Base-by-base conservation (phyloP, 352 stramenopile genomes). In the Globisporangium abappressorium region DNA sequence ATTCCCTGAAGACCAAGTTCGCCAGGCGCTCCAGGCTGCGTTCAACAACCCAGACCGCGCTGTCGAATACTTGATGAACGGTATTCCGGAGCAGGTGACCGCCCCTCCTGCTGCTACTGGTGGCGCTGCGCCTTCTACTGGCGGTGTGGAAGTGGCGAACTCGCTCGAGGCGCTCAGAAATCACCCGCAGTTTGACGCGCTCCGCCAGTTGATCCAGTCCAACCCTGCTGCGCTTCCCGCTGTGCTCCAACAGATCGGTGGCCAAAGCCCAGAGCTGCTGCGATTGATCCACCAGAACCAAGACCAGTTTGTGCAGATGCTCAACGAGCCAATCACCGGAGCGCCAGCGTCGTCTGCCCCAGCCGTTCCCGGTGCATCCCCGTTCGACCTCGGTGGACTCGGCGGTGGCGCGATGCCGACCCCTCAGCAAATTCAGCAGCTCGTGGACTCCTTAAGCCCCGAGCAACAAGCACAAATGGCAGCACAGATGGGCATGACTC, bases 41-140 rank as follows among this genome's bases (percentile, higher is more conserved):
- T 97, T 94, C 68, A 93, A 93, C 78, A 94, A 97, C 82, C 68
- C 84, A 3, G 84, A 95, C 51, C 87, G 90, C 26, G 90, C 89
- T 0, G 87, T 96, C 34, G 86, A 97, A 71, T 97, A 97, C 68
- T 63, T 97, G 65, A 95, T 96, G 88, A 94, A 89, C 46, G 84
- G 88, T 36, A 95, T 96, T 56, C 87, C 89, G 22, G 78, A 92
- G 46, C 78, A 85, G 34, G 70, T 73, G 38, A 46, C 66, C 7
- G 75, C 79, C 1, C 67, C 77, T 5, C 43, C 74, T 11, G 68
- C 81, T 26, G 64, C 76, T 6, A 14, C 46, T 12, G 60, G 30
- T 14, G 62, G 74, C 9, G 66, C 78, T 33, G 30, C 77, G 6
- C 43, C 65, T 2, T 34, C 66, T 43, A 43, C 74, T 33, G 65